Evolutionary conservation across 78 protist species (phyloP).

Genomic region (Dictyostelium intermedium): DNA sequence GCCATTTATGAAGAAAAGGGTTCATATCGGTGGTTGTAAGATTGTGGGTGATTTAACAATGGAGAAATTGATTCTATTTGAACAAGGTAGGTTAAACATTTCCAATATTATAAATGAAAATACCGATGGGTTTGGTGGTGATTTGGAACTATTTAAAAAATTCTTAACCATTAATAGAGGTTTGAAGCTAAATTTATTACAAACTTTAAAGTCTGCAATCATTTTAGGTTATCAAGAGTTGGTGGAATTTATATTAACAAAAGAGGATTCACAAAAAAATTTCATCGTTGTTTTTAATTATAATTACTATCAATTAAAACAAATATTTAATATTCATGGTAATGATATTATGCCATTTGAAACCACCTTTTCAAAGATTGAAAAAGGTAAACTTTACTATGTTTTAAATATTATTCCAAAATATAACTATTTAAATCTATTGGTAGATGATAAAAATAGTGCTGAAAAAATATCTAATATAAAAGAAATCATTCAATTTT

Average conservation of each 20-base stretch:
- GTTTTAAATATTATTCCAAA: not conserved
- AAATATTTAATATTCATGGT: constrained; percentile 3
- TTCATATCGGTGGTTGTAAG: not conserved
- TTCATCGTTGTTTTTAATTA: not conserved
- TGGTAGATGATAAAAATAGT: no score
- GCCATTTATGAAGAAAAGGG: not conserved
- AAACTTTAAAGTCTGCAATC: not conserved
- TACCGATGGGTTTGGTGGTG: not conserved
- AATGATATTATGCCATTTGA: not conserved
- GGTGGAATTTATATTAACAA: not conserved
- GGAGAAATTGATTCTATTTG: not conserved
- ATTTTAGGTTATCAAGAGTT: not conserved
- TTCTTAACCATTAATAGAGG: not conserved
- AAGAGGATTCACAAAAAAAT: not conserved
- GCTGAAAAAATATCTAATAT: no score
- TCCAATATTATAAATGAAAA: not conserved
- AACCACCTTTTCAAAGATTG: not conserved
- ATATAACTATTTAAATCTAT: not conserved
- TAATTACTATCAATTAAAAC: not conserved
- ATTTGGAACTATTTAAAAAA: not conserved
- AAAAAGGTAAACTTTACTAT: not conserved
- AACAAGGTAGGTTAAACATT: not conserved
- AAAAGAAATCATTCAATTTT: no score
- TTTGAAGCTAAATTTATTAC: not conserved
- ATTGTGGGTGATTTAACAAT: not conserved